Evolutionary conservation across 176 grass and related monocot genomes (phyloP).

Genomic region (Zea mays): DNA sequence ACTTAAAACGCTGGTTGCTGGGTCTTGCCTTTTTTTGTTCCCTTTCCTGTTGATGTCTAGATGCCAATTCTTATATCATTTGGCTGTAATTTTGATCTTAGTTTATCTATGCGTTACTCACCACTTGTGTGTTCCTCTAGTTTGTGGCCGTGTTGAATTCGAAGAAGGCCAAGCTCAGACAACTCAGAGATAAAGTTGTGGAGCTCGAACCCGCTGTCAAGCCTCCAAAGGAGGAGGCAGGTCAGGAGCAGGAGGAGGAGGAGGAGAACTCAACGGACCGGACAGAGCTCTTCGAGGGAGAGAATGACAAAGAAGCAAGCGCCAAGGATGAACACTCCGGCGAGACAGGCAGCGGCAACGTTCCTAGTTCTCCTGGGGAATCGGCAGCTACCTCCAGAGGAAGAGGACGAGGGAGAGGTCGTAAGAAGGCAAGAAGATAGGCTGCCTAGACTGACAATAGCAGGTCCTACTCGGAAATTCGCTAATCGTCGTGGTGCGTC

Average conservation of each 20-base stretch:
- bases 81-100: background rate
- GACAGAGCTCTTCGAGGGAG: conserved; percentile 56
- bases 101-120: background rate
- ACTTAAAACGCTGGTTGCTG: background rate
- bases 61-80: background rate
- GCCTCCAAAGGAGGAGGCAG: conserved; percentile 41
- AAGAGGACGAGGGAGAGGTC: conserved; percentile 7
- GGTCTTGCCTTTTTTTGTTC: background rate
- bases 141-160: conserved; percentile 86
- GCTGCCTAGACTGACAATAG: conserved; percentile 3
- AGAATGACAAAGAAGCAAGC: conserved; percentile 46
- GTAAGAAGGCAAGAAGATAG: conserved; percentile 43
- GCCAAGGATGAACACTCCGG: conserved; percentile 47
- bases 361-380: conserved; percentile 47
- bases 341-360: conserved; percentile 34
- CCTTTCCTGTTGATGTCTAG: background rate
- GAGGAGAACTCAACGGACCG: conserved; percentile 64
- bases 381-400: conserved; percentile 24
- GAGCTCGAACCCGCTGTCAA: conserved; percentile 59
- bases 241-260: conserved; percentile 44
- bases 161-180: conserved; percentile 85
- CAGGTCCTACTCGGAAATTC: background rate
- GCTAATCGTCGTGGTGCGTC: background rate
- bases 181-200: conserved; percentile 57
- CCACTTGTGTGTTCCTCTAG: conserved; percentile 41